phyloP scores from a whole-genome alignment of 148 eudicot genomes.

The Linanthus parryae region DNA sequence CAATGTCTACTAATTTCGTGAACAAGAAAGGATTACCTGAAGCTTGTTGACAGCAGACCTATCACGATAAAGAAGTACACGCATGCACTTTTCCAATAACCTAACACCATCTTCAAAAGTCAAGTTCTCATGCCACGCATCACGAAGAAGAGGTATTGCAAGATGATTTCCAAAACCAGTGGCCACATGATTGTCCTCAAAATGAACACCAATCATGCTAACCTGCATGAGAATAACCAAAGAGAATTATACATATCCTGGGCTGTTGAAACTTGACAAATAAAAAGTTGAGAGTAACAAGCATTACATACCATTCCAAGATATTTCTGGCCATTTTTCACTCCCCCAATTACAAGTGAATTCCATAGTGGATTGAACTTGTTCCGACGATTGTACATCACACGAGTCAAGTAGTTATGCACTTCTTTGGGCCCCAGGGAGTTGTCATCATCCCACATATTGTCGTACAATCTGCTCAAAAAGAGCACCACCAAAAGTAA shows the following conservation, averaged over 20 bases:
- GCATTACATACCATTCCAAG: conserved; percentile 65
- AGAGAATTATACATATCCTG: neutral
- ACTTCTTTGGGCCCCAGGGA: conserved; percentile 93
- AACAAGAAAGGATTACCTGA: conserved; percentile 46
- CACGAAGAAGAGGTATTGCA: conserved; percentile 87
- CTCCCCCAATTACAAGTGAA: conserved; percentile 94
- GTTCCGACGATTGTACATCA: conserved; percentile 96
- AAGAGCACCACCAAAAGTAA: too few relatives aligned
- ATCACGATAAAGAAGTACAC: conserved; percentile 90
- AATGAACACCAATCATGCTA: conserved; percentile 95
- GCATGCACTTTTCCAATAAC: conserved; percentile 92
- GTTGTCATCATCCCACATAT: conserved; percentile 99
- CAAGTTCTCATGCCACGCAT: conserved; percentile 76
- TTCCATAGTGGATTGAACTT: conserved; percentile 95
- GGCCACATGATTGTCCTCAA: conserved; percentile 80
- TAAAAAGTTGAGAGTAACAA: neutral
- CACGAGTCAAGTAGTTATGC: conserved; percentile 71
- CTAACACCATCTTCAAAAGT: conserved; percentile 90
- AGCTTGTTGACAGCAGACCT: conserved; percentile 94
- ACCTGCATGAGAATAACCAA: conserved; percentile 41
- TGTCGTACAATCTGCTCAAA: conserved; percentile 62
- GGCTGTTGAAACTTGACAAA: neutral
- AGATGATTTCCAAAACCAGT: conserved; percentile 98
- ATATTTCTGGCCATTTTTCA: conserved; percentile 89
- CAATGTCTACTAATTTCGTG: too few relatives aligned